These are phyloP conservation scores for Leccinum subrobustum DNA, from an alignment of 1,284 basidiomycete species.

Conservation along the genomic window DNA sequence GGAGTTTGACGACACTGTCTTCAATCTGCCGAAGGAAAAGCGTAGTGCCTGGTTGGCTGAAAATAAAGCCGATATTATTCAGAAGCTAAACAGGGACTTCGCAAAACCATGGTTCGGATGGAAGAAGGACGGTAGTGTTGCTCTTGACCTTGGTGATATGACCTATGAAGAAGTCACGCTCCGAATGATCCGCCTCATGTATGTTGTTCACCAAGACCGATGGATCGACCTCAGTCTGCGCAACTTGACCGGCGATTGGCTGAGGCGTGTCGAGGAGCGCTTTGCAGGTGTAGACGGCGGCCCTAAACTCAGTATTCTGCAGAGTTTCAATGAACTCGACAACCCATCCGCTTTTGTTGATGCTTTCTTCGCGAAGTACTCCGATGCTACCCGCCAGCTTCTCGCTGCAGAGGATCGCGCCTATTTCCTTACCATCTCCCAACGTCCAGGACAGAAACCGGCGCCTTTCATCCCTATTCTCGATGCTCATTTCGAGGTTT, in stretches of 20 bases:
- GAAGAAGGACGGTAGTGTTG: constrained; percentile 88
- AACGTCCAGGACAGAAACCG: constrained; percentile 96
- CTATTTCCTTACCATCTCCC: constrained; percentile 93
- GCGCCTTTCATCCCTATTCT: constrained; percentile 98
- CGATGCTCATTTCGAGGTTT: constrained; percentile 91
- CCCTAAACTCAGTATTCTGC: constrained; percentile 83
- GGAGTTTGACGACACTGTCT: constrained; percentile 96
- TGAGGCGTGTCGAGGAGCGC: constrained; percentile 94
- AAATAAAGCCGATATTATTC: constrained; percentile 84
- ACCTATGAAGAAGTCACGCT: constrained; percentile 96
- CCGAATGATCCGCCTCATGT: constrained; percentile 92
- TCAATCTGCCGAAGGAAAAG: constrained; percentile 95
- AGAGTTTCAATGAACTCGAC: constrained; percentile 85
- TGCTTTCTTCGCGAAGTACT: constrained; percentile 84
- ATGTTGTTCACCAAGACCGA: constrained; percentile 84
- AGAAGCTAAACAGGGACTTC: constrained; percentile 93
- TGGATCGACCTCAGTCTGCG: constrained; percentile 96
- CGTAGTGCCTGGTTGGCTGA: constrained; percentile 84
- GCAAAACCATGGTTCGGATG: constrained; percentile 96
- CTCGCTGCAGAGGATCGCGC: constrained; percentile 95
- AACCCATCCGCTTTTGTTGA: constrained; percentile 79
- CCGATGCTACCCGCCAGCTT: constrained; percentile 80
- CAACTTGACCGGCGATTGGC: constrained; percentile 96
- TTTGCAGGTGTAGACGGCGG: constrained; percentile 91
- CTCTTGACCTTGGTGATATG: constrained; percentile 91